These are phyloP conservation scores for Rhytidhysteron rufulum DNA, from an alignment of 2,329 filamentous ascomycete genomes.

Conservation along the genomic window DNA sequence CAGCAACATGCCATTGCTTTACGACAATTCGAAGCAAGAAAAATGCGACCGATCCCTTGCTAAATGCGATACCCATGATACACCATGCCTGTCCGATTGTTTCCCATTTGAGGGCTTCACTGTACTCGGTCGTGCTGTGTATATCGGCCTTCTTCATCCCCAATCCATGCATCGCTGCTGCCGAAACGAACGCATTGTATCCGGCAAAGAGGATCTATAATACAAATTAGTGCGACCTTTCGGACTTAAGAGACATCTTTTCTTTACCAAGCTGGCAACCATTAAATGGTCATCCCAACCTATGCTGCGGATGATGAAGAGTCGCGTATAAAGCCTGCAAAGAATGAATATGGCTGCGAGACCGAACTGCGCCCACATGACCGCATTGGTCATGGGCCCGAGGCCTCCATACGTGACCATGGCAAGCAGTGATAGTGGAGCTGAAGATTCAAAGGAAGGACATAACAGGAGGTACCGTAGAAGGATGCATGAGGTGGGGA, in stretches of 20 bases:
- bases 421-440: no score
- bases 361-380: slow-evolving; percentile 28
- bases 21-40: slow-evolving; percentile 29
- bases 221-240: neutral
- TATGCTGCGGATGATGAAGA: slow-evolving; percentile 21
- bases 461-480: no score
- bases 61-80: slow-evolving; percentile 28
- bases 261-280: slow-evolving; percentile 21
- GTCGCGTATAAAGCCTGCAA: slow-evolving; percentile 24
- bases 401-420: neutral
- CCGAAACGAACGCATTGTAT: slow-evolving; percentile 20
- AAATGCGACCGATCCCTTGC: slow-evolving; percentile 26
- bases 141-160: slow-evolving; percentile 23
- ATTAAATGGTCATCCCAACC: slow-evolving; percentile 29
- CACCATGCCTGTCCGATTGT: slow-evolving; percentile 27
- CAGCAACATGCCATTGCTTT: slow-evolving; percentile 20
- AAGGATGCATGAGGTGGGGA: no score
- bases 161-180: slow-evolving; percentile 24
- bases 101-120: slow-evolving; percentile 29
- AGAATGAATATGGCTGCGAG: slow-evolving; percentile 21
- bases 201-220: slow-evolving; percentile 20
- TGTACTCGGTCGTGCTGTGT: slow-evolving; percentile 15
- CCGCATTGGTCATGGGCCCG: slow-evolving; percentile 12
- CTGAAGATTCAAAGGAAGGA: no score
- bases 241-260: neutral